Evolutionary conservation across 1,284 basidiomycete genomes (phyloP).

Genomic region (Fistulinella cinereoalba): DNA sequence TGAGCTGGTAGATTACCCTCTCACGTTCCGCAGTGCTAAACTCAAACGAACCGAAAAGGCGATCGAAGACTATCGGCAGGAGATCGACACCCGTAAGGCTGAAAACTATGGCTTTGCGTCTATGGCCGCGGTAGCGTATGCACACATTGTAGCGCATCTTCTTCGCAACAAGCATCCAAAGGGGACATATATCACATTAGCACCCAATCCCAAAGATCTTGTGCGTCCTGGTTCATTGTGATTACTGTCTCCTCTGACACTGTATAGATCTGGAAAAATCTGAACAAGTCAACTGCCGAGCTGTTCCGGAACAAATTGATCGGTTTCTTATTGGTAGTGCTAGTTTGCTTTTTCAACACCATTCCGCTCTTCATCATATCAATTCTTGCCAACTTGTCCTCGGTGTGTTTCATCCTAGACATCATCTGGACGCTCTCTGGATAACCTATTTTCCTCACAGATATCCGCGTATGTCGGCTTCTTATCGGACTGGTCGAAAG

Average conservation of each 20-base stretch:
- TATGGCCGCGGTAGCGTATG: slow-evolving; percentile 89
- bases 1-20: slow-evolving; percentile 8
- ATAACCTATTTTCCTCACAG: slow-evolving; percentile 35
- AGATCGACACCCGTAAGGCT: slow-evolving; percentile 73
- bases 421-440: not conserved
- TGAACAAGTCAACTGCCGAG: slow-evolving; percentile 70
- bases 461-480: slow-evolving; percentile 69
- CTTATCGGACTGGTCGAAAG: slow-evolving; percentile 62
- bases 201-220: slow-evolving; percentile 85
- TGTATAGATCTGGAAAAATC: slow-evolving; percentile 79
- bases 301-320: slow-evolving; percentile 63
- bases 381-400: slow-evolving; percentile 74
- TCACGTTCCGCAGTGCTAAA: slow-evolving; percentile 48
- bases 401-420: slow-evolving; percentile 44
- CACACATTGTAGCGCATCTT: slow-evolving; percentile 78
- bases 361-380: slow-evolving; percentile 81
- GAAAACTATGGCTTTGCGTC: slow-evolving; percentile 94
- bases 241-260: not conserved
- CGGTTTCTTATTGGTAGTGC: slow-evolving; percentile 72
- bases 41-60: slow-evolving; percentile 73
- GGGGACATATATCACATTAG: slow-evolving; percentile 67
- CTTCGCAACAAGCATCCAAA: slow-evolving; percentile 68
- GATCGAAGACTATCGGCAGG: slow-evolving; percentile 74
- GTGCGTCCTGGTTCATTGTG: slow-evolving; percentile 42
- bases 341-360: slow-evolving; percentile 91